phyloP scores from a whole-genome alignment of 148 eudicot species.

The Dysphania ambrosioides region DNA sequence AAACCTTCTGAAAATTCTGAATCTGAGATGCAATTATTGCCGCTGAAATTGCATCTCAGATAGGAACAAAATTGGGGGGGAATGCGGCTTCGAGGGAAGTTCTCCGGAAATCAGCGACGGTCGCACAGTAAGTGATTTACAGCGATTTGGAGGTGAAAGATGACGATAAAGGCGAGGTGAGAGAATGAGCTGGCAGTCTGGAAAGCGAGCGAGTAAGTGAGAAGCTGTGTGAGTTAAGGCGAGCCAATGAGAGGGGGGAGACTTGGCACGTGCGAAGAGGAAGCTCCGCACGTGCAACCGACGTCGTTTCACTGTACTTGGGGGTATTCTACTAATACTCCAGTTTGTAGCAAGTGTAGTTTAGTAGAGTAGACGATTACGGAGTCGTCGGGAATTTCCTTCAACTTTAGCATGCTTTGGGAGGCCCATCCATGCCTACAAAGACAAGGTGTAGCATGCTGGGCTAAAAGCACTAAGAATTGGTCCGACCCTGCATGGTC shows the following conservation, averaged over 20 bases:
- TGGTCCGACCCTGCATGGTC: too few relatives aligned
- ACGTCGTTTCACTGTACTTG: slow-evolving; percentile 15
- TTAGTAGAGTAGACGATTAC: not conserved
- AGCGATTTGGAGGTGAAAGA: slow-evolving; percentile 6
- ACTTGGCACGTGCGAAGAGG: slow-evolving; percentile 32
- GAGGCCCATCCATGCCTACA: too few relatives aligned
- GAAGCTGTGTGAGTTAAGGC: slow-evolving; percentile 1
- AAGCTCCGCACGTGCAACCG: slow-evolving; percentile 32
- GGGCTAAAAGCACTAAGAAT: too few relatives aligned
- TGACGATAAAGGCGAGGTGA: slow-evolving; percentile 12
- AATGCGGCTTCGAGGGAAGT: not conserved
- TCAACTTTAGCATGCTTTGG: too few relatives aligned
- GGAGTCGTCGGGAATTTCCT: too few relatives aligned
- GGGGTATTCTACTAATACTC: too few relatives aligned
- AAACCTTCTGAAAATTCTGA: slow-evolving; percentile 14
- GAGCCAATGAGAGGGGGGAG: slow-evolving; percentile 27
- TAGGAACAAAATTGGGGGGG: not conserved
- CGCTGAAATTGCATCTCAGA: slow-evolving; percentile 32
- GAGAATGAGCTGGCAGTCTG: slow-evolving; percentile 7
- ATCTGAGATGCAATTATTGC: slow-evolving; percentile 32
- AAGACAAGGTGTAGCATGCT: too few relatives aligned
- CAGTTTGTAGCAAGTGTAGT: not conserved
- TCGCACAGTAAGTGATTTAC: not conserved
- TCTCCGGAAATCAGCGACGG: not conserved
- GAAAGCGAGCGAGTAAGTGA: slow-evolving; percentile 9